Conservation (phyloP, 148 eudicot species). For the Camellia japonica region DNA sequence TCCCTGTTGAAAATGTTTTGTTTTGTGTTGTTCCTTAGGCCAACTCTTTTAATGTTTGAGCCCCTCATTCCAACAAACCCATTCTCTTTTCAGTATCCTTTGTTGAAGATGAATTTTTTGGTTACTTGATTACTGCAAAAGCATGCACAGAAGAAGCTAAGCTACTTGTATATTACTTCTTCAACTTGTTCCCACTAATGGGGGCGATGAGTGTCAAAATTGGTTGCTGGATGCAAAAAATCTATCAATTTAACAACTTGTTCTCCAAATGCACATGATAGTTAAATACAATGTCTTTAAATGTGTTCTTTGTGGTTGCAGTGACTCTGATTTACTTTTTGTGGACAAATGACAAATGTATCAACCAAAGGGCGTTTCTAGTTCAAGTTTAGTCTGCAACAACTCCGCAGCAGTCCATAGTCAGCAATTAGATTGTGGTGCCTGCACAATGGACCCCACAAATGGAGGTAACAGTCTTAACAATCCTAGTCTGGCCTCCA, state of each 20-base stretch:
- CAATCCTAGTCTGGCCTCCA: slow-evolving; percentile 40
- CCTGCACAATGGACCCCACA: slow-evolving; percentile 24
- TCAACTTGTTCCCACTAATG: not conserved
- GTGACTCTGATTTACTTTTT: slow-evolving; percentile 3
- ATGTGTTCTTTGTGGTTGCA: not conserved
- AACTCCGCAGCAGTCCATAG: slow-evolving; percentile 11
- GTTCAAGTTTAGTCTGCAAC: slow-evolving; percentile 21
- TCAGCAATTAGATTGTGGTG: slow-evolving; percentile 25
- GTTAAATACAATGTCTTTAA: not conserved
- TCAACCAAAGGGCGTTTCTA: slow-evolving; percentile 21
- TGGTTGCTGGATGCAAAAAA: not conserved
- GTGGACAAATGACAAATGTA: slow-evolving; percentile 24
- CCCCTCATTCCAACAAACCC: not conserved
- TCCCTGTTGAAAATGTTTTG: not conserved
- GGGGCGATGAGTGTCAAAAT: not conserved
- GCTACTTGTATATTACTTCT: not conserved
- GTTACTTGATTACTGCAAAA: not conserved
- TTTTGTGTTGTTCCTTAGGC: too few species aligned
- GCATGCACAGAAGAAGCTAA: not conserved
- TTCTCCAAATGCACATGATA: not conserved
- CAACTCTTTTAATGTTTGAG: not conserved
- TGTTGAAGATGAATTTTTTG: not conserved
- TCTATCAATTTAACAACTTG: slow-evolving; percentile 2
- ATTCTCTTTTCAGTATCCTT: not conserved
- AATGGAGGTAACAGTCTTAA: slow-evolving; percentile 25